phyloP scores from a whole-genome alignment of 164 flowering plant species.

The Santalum album region DNA sequence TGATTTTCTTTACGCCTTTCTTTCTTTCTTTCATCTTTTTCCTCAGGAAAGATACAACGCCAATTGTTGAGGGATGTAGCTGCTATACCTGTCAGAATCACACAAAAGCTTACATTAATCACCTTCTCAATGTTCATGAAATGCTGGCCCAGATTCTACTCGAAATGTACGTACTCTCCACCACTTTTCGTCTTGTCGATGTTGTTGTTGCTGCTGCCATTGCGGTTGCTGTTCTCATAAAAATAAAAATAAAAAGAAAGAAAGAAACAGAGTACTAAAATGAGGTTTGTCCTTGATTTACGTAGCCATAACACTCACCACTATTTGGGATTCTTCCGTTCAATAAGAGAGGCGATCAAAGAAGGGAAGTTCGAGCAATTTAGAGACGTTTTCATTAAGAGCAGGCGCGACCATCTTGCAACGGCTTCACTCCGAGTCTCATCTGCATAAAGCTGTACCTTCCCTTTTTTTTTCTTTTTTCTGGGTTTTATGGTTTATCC shows the following conservation, averaged over 20 bases:
- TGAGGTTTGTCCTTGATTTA: too few relatives aligned
- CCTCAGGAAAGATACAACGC: slow-evolving; percentile 69
- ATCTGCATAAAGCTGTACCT: too few relatives aligned
- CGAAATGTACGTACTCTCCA: slow-evolving; percentile 46
- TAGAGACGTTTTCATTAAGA: slow-evolving; percentile 33
- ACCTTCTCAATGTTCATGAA: slow-evolving; percentile 86
- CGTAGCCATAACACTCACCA: slow-evolving; percentile 89
- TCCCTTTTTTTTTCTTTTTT: too few relatives aligned
- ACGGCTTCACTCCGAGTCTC: too few relatives aligned
- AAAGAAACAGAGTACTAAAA: neutral
- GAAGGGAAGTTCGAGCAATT: slow-evolving; percentile 50
- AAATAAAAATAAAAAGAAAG: too few relatives aligned
- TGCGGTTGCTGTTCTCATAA: neutral
- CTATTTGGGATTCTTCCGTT: slow-evolving; percentile 60
- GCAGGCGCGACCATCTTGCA: slow-evolving; percentile 35
- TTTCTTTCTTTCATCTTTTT: neutral
- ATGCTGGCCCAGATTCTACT: slow-evolving; percentile 86
- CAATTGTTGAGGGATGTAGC: slow-evolving; percentile 46
- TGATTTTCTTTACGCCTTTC: neutral
- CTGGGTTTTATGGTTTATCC: too few relatives aligned
- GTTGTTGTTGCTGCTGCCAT: neutral
- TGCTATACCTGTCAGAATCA: slow-evolving; percentile 90
- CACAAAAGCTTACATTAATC: slow-evolving; percentile 81
- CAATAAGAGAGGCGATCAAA: slow-evolving; percentile 61
- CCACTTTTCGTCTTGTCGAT: neutral